A percentile compares a stretch with the other conserved stretches of the same genome.
Evolutionary conservation across 371 early-diverging fungal genomes (phyloP).

Genomic region (Scutellospora calospora): DNA sequence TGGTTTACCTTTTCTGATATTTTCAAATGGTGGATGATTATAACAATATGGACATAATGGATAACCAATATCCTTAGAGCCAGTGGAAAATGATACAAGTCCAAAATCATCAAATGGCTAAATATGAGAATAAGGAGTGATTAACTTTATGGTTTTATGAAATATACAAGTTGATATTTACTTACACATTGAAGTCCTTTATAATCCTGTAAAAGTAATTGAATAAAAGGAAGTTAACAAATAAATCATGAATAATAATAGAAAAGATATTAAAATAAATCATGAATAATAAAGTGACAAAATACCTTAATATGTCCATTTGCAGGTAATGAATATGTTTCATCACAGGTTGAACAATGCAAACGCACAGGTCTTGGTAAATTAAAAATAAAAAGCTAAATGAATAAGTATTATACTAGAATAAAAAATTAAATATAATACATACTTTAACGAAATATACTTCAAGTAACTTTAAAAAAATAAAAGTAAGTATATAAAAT

Average conservation of each 20-base stretch:
- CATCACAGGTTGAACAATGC: constrained; percentile 62
- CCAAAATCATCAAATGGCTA: constrained; percentile 65
- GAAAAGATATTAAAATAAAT: no score
- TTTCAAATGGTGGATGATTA: constrained; percentile 64
- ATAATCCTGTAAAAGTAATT: constrained; percentile 47
- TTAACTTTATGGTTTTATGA: neutral
- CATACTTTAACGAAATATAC: constrained; percentile 52
- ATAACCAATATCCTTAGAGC: constrained; percentile 62
- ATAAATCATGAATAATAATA: no score
- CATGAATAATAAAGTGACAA: neutral
- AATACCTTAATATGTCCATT: constrained; percentile 62
- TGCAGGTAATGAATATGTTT: constrained; percentile 62
- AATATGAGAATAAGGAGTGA: neutral
- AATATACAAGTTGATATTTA: neutral
- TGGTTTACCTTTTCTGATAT: constrained; percentile 52
- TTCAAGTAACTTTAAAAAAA: constrained; percentile 55
- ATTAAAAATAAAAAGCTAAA: constrained; percentile 49
- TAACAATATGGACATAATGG: constrained; percentile 65
- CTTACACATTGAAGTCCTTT: constrained; percentile 61
- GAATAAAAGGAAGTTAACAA: neutral
- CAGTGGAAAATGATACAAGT: constrained; percentile 60
- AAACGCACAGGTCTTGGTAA: constrained; percentile 56
- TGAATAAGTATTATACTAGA: constrained; percentile 57
- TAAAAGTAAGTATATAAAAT: neutral
- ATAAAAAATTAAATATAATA: neutral